Evolutionary conservation across 2,329 filamentous ascomycete genomes (phyloP).

Genomic region (Ciborinia camelliae): DNA sequence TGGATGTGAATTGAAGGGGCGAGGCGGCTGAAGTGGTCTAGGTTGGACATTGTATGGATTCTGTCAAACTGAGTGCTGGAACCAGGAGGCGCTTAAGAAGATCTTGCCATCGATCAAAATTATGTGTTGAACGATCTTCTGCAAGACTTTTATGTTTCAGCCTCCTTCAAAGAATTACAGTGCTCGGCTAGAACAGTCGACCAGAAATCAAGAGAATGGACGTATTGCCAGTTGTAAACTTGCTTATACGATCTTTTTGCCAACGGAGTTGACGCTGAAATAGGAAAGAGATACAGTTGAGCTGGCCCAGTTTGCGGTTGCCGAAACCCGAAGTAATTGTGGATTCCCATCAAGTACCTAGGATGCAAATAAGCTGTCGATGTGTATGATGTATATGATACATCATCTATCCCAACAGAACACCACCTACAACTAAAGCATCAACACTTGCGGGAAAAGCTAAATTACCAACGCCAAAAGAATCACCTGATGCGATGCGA

Average conservation of each 20-base stretch:
- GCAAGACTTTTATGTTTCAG: conserved; percentile 69
- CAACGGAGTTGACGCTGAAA: too few relatives aligned
- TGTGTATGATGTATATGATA: too few relatives aligned
- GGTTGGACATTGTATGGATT: background rate
- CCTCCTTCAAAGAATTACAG: conserved; percentile 79
- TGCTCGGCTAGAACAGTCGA: conserved; percentile 89
- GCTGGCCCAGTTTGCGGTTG: too few relatives aligned
- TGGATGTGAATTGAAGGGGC: conserved; percentile 34
- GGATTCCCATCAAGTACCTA: too few relatives aligned
- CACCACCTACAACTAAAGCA: too few relatives aligned
- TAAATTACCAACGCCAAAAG: too few relatives aligned
- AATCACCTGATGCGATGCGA: too few relatives aligned
- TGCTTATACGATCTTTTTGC: conserved; percentile 96
- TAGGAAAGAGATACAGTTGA: too few relatives aligned
- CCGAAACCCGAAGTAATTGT: too few relatives aligned
- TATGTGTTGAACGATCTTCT: conserved; percentile 66
- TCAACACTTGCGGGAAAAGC: too few relatives aligned
- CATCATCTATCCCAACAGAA: too few relatives aligned
- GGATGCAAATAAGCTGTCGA: too few relatives aligned
- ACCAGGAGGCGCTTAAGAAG: conserved; percentile 81
- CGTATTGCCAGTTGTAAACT: conserved; percentile 99
- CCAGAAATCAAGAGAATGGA: conserved; percentile 98
- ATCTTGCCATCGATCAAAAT: conserved; percentile 77
- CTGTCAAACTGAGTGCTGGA: conserved; percentile 78
- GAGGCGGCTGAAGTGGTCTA: background rate